These are phyloP conservation scores for Monilinia fructicola DNA, from an alignment of 2,329 filamentous ascomycete species.

Conservation along the genomic window DNA sequence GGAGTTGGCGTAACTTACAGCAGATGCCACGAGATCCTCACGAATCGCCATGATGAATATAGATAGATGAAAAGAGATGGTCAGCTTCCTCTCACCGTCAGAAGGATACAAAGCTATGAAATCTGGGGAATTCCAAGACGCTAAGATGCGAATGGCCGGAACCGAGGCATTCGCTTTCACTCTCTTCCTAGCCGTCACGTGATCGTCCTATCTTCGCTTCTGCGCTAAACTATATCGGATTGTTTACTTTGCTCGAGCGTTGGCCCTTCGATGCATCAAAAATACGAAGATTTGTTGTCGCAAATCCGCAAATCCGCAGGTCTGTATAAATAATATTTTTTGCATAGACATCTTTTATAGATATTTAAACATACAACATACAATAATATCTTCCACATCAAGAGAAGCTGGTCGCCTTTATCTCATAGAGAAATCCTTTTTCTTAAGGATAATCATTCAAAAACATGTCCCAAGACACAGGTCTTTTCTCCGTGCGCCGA, in stretches of 20 bases:
- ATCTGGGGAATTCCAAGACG: constrained; percentile 17
- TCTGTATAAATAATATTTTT: constrained; percentile 14
- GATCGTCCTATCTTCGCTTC: not conserved
- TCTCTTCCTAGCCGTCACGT: not conserved
- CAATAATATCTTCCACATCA: constrained; percentile 13
- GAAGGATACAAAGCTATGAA: constrained; percentile 6
- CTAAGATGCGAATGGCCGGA: constrained; percentile 28
- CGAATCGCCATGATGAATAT: constrained; percentile 71
- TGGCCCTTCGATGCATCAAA: constrained; percentile 16
- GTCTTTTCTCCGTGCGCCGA: constrained; percentile 87
- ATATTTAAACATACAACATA: not conserved
- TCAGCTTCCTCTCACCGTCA: constrained; percentile 12
- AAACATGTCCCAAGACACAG: constrained; percentile 80
- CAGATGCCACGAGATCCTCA: constrained; percentile 87
- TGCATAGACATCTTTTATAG: not conserved
- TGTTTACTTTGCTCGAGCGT: constrained; percentile 23
- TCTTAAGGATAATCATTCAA: constrained; percentile 24
- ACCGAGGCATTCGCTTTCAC: constrained; percentile 25
- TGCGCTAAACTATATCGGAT: constrained; percentile 13
- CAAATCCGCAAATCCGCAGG: constrained; percentile 13
- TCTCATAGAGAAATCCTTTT: not conserved
- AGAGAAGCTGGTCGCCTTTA: constrained; percentile 11
- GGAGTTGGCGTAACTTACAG: constrained; percentile 53
- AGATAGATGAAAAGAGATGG: constrained; percentile 5
- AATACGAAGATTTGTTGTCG: constrained; percentile 20